Evolutionary conservation across 2,329 filamentous ascomycete species (phyloP), one percentile per base, ranked within the genome.

Genomic region (Aspergillus quadrilineatus): DNA sequence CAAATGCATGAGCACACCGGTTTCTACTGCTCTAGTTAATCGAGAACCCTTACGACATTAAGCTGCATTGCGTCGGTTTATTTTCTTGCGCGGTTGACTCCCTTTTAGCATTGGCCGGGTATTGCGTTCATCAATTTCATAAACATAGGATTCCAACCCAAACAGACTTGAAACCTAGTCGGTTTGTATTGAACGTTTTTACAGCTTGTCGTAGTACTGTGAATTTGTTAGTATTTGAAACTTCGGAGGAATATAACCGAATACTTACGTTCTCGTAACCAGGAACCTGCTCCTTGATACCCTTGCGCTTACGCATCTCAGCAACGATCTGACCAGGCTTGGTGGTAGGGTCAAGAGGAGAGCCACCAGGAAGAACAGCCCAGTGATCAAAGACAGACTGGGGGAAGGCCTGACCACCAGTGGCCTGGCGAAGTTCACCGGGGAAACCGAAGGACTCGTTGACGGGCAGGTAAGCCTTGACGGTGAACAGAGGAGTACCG

Each of bases 381-480:
- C 92, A 99, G 84, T 99, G 94, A 80, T 97, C 93, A 82, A 99
- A 99, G 73, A 99, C 92, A 72, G 89, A 89, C 82, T 97, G 92
- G 73, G 94, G 94, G 92, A 99, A 99, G 75, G 94, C 94, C 85
- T 99, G 94, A 74, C 94, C 94, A 75, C 88, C 89, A 70, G 94
- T 99, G 80, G 87, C 88, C 73, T 88, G 86, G 77, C 94, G 92
- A 73, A 99, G 89, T 82, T 97, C 94, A 78, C 86, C 89, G 81
- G 95, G 96, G 90, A 99, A 99, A 80, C 94, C 94, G 85, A 96
- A 96, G 34, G 92, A 96, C 84, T 96, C 92, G 82, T 92, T 90
- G 84, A 96, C 90, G 76, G 92, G 92, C 68, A 96, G 85, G 84
- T 96, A 96, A 62, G 92, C 91, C 87, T 96, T 96, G 85, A 99